A percentile compares a stretch with the other conserved stretches of the same genome.
phyloP scores from a whole-genome alignment of 2,329 filamentous ascomycete species.

The Aulographum hederae region DNA sequence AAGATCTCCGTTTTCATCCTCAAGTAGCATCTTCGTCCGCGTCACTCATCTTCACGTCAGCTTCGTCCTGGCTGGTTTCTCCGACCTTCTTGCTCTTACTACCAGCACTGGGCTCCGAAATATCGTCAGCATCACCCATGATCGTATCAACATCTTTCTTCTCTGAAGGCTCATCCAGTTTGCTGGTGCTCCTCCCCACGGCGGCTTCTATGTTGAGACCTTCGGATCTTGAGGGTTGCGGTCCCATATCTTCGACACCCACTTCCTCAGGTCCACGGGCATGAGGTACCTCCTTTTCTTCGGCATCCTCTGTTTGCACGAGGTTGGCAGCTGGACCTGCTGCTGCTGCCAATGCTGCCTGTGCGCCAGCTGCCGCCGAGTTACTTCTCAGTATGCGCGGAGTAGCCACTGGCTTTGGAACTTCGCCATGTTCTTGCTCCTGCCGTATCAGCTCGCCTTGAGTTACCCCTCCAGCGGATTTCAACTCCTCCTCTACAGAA shows the following conservation, averaged over 20 bases:
- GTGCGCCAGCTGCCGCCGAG: slow-evolving; percentile 4
- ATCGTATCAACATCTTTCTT: no score
- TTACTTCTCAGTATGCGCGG: slow-evolving; percentile 12
- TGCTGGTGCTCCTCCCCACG: slow-evolving; percentile 13
- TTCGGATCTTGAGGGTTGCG: slow-evolving; percentile 16
- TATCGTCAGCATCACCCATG: no score
- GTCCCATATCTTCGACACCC: slow-evolving; percentile 71
- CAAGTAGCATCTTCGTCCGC: no score
- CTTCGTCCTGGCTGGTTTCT: no score
- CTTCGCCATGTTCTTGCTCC: slow-evolving; percentile 66
- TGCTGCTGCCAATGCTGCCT: not conserved
- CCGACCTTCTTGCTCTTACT: no score
- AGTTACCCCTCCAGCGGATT: slow-evolving; percentile 40
- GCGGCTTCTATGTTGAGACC: slow-evolving; percentile 23
- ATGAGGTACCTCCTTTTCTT: slow-evolving; percentile 42
- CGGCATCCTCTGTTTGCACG: slow-evolving; percentile 12
- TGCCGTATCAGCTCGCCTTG: slow-evolving; percentile 76
- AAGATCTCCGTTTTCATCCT: no score
- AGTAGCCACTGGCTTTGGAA: slow-evolving; percentile 42
- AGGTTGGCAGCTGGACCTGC: not conserved
- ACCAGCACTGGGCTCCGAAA: no score
- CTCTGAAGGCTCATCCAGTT: no score
- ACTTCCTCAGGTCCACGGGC: slow-evolving; percentile 72
- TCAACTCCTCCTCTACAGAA: slow-evolving; percentile 14
- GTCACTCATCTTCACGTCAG: no score